Base-by-base conservation (phyloP, 106 monocot species). In the Apostasia shenzhenica region DNA sequence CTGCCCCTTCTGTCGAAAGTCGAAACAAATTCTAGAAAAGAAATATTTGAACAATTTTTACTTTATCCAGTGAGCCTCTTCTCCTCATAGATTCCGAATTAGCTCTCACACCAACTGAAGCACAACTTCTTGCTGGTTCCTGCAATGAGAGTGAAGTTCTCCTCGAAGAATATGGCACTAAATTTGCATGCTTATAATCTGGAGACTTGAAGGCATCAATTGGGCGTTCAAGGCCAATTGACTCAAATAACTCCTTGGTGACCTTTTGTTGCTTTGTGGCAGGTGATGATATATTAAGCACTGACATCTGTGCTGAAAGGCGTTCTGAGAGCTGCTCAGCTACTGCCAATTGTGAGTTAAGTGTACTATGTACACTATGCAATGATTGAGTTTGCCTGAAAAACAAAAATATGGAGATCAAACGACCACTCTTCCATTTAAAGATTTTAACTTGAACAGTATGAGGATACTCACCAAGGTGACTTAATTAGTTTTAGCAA, bases 321-420 rank as follows among this genome's bases (percentile, higher is more conserved):
- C 73, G 83, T 43, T 81, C 78, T 62, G 99, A 90, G 6, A 99
- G 83, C 48, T 90, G 89, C 75, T 90, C 89, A 52, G 99, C 89
- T 51, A 80, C 87, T 70, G 81, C 77, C 70, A 99, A 58, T 61
- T 99, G 99, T 59, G 93, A 87, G 71, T 81, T 90, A 5, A 88
- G 67, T 40, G 99, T 90, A 81, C 76, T 87, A 74, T 99, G 81
- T 5, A 92, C 76, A 75, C 86, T 89, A 54, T 92, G 84, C 62
- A 93, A 61, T 13, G 83, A 83, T 54, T 73, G 81, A 56, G 67
- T 76, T 63, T 66, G 75, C 78, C 99, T 93, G 83, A 63, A 59
- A 58, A 55, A 72, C 1, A 67, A 67, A 57, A 65, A 8, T 39
- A 54, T 2, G 58, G 59, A 41, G n/a, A 55, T 66, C 54, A 75